Percentiles rank a stretch among this genome's conserved stretches.
Evolutionary conservation across 805 yeast genomes (phyloP).

Genomic region (Candida michaelii): DNA sequence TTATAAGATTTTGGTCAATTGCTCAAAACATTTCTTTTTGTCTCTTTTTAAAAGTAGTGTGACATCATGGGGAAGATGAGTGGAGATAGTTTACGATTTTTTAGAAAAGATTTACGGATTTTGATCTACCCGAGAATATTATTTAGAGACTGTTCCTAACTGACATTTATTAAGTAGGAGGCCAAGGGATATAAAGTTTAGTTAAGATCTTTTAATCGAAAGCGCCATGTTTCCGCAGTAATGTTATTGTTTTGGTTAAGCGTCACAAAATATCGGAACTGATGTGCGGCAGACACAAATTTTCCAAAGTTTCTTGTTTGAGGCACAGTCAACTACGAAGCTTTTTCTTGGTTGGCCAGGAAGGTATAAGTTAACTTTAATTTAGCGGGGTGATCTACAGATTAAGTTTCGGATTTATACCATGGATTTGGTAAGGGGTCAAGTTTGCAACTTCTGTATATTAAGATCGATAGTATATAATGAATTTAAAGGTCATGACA

Average conservation of each 20-base stretch:
- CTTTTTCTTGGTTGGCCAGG: no score
- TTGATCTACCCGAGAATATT: no score
- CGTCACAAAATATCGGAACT: neutral
- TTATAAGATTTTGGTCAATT: neutral
- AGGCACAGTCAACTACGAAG: neutral
- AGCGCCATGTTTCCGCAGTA: neutral
- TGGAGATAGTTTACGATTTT: neutral
- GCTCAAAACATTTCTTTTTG: conserved; percentile 4
- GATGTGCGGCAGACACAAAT: neutral
- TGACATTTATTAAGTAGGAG: no score
- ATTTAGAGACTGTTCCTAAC: no score
- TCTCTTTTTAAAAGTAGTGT: conserved; percentile 1
- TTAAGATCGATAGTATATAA: no score
- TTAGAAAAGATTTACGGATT: neutral
- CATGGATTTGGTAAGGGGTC: no score
- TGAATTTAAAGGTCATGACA: no score
- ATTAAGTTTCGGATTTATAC: no score
- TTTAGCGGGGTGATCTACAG: no score
- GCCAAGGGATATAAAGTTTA: no score
- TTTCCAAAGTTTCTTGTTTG: neutral
- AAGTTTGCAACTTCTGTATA: no score
- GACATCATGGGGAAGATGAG: conserved; percentile 1
- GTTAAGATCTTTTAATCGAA: neutral
- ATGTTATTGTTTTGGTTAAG: neutral
- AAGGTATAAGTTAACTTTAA: no score